A percentile compares a stretch with the other conserved stretches of the same genome.
Conservation (phyloP, 306 rosid species). For the Trifolium repens region DNA sequence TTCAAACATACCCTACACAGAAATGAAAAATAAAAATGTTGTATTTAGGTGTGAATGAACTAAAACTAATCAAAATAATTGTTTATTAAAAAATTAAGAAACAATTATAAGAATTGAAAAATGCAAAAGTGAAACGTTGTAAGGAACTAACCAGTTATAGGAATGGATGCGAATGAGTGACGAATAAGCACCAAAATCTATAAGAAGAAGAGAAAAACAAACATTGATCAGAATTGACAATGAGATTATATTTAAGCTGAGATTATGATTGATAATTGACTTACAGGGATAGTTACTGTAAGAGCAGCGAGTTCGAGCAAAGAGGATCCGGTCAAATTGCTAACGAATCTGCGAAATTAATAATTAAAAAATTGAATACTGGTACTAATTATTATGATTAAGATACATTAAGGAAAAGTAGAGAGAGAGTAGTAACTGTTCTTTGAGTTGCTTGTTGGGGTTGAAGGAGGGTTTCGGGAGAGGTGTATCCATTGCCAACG, state of each 20-base stretch:
- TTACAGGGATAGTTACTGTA: constrained; percentile 47
- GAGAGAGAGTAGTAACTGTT: constrained; percentile 62
- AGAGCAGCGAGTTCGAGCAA: constrained; percentile 62
- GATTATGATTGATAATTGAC: neutral
- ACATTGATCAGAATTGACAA: neutral
- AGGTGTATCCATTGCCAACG: constrained; percentile 59
- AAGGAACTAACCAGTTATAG: constrained; percentile 37
- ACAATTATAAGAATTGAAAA: too few relatives aligned
- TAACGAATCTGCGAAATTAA: constrained; percentile 36
- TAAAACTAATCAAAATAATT: too few relatives aligned
- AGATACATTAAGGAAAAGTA: neutral
- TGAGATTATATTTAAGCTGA: neutral
- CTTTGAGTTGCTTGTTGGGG: constrained; percentile 79
- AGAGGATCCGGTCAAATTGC: constrained; percentile 55
- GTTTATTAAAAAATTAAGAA: too few relatives aligned
- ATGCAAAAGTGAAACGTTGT: too few relatives aligned
- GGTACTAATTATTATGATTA: neutral
- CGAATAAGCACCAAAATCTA: constrained; percentile 50
- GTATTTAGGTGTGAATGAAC: too few relatives aligned
- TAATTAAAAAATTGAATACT: neutral
- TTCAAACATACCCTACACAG: neutral
- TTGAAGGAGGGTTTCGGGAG: constrained; percentile 52
- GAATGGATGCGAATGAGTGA: constrained; percentile 44
- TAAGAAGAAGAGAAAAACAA: constrained; percentile 22
- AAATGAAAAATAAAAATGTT: too few relatives aligned